Percentiles rank a stretch among this genome's conserved stretches.
phyloP scores from a whole-genome alignment of 768 basidiomycete species.

The Boletus coccyginus region DNA sequence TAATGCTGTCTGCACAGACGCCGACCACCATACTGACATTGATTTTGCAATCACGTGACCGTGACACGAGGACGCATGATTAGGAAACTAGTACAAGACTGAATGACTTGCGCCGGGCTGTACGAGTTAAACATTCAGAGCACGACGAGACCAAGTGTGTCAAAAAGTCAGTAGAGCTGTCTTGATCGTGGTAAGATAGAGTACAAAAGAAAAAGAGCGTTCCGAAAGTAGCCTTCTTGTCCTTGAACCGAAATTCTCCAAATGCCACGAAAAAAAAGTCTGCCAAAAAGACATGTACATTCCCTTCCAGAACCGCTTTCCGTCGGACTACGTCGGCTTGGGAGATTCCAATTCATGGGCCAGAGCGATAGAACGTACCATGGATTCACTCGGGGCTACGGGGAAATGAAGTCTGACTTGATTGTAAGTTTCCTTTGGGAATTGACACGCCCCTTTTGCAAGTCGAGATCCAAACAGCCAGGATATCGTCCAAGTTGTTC shows the following conservation, averaged over 20 bases:
- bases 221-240: not conserved
- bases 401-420: not conserved
- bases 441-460: not conserved
- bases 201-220: not conserved
- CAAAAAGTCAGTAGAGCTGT: too few species aligned
- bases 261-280: too few species aligned
- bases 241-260: not conserved
- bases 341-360: not conserved
- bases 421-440: not conserved
- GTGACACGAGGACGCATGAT: conserved; percentile 25
- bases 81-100: too few species aligned
- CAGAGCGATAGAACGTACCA: not conserved
- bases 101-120: not conserved
- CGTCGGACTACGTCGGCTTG: not conserved
- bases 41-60: conserved; percentile 29
- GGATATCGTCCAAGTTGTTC: not conserved
- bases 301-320: not conserved
- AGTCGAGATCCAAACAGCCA: too few species aligned
- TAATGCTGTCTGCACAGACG: not conserved
- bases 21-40: not conserved
- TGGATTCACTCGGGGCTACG: too few species aligned
- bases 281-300: not conserved
- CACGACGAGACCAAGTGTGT: too few species aligned
- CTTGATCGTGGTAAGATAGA: not conserved
- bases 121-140: not conserved